These are phyloP conservation scores for Ustilago curta DNA, from an alignment of 1,284 basidiomycete species.

Conservation along the genomic window DNA sequence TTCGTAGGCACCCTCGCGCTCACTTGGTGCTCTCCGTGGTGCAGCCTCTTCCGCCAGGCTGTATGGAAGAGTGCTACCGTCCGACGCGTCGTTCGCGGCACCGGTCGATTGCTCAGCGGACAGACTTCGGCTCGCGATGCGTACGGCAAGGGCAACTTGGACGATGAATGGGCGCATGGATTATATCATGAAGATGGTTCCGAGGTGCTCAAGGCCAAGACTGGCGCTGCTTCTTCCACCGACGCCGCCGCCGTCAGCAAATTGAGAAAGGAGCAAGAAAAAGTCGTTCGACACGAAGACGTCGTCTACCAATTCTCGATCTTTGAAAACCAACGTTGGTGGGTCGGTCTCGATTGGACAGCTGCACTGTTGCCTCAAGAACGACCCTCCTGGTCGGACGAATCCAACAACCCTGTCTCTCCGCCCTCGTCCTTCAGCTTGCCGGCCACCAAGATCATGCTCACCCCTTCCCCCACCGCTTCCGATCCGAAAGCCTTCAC, in stretches of 20 bases:
- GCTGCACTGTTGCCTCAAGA: slow-evolving; percentile 89
- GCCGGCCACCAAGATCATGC: slow-evolving; percentile 69
- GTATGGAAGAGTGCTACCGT: slow-evolving; percentile 66
- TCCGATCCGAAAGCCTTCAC: slow-evolving; percentile 57
- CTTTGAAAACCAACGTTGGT: slow-evolving; percentile 94
- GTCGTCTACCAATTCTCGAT: slow-evolving; percentile 71
- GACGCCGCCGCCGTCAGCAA: background rate
- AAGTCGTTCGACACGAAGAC: slow-evolving; percentile 57
- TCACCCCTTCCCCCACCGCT: slow-evolving; percentile 59
- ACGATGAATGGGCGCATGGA: slow-evolving; percentile 41
- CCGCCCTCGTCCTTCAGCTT: slow-evolving; percentile 74
- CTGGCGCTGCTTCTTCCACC: background rate
- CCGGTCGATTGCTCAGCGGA: slow-evolving; percentile 51
- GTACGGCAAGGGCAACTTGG: slow-evolving; percentile 46
- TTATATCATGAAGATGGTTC: slow-evolving; percentile 32
- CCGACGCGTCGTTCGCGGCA: slow-evolving; percentile 45
- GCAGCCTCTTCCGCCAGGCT: slow-evolving; percentile 60
- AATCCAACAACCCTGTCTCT: slow-evolving; percentile 68
- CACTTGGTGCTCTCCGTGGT: slow-evolving; percentile 68
- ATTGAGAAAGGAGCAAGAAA: slow-evolving; percentile 10
- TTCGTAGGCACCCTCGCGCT: slow-evolving; percentile 59
- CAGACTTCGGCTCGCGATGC: slow-evolving; percentile 28
- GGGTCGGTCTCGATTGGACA: slow-evolving; percentile 82
- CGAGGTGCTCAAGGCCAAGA: slow-evolving; percentile 10
- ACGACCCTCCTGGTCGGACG: slow-evolving; percentile 82